A percentile compares a stretch with the other conserved stretches of the same genome.
These are phyloP conservation scores for Populus tomentosa DNA, from an alignment of 441 rosid genomes.

Conservation along the genomic window DNA sequence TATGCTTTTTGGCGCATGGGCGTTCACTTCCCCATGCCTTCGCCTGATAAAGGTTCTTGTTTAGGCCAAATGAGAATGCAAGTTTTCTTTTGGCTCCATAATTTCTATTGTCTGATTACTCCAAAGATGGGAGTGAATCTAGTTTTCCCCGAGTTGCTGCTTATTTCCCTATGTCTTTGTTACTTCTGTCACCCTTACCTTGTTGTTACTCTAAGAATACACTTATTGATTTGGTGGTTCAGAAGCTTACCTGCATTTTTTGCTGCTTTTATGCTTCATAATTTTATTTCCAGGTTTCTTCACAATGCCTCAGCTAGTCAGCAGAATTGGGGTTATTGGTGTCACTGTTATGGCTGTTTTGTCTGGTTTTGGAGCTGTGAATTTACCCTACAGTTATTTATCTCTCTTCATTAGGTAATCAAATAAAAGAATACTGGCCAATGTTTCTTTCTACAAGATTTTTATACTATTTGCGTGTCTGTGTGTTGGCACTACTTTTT, in stretches of 20 bases:
- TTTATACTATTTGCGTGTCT: neutral
- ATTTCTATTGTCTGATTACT: neutral
- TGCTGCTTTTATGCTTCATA: slow-evolving; percentile 6
- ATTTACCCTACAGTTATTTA: slow-evolving; percentile 95
- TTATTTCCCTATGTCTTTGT: neutral
- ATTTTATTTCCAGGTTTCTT: slow-evolving; percentile 70
- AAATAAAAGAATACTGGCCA: neutral
- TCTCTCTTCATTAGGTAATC: slow-evolving; percentile 91
- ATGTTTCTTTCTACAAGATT: neutral
- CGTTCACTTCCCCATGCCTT: slow-evolving; percentile 98
- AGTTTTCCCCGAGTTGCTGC: neutral
- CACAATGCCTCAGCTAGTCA: slow-evolving; percentile 92
- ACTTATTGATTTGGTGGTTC: slow-evolving; percentile 5
- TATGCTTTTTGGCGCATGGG: slow-evolving; percentile 99
- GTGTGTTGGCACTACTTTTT: neutral
- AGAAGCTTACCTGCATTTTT: neutral
- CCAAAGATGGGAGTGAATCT: neutral
- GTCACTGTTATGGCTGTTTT: slow-evolving; percentile 98
- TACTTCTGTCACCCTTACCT: neutral
- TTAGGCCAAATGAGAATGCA: neutral
- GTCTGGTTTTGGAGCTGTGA: slow-evolving; percentile 98
- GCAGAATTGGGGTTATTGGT: slow-evolving; percentile 98
- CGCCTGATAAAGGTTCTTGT: slow-evolving; percentile 74
- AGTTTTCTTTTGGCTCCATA: neutral
- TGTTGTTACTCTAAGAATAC: neutral